Base-by-base conservation (phyloP, 108 stramenopile species). In the Bacterosira constricta region DNA sequence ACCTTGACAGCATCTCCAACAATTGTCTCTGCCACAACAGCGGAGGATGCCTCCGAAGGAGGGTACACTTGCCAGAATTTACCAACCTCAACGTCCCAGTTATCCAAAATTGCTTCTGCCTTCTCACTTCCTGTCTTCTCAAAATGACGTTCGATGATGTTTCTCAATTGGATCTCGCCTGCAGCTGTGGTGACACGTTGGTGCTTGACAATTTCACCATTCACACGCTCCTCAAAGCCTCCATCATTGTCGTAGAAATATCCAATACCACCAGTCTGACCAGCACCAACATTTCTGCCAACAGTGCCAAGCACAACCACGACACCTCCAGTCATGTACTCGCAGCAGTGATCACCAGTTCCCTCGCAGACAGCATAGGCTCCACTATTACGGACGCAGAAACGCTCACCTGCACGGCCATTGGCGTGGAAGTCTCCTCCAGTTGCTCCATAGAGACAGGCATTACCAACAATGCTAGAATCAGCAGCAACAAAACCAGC, bases 241-340 rank as follows among this genome's bases (percentile, higher is more conserved):
- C 80, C 85, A 41, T 93, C 90, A 3, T 81, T 83, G 67, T 99
- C 97, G 71, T 96, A 97, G 69, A 97, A 85, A 79, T 95, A 98
- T 18, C 93, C 96, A 62, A 93, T 79, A 26, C 97, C 97, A 34
- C 96, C 96, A 41, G 92, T 95, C 96, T 97, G 97, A 37, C 97
- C 97, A 18, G 97, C 96, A 52, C 96, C 96, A 66, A 97, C 92
- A 77, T 98, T 98, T 71, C 96, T 80, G 38, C 97, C 97, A 18
- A 94, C 95, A 56, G 82, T 77, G 35, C 97, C 97, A 37, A 97
- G 91, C 42, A 89, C 85, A 18, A 97, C 95, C 27, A 95, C 95
- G 44, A 90, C 90, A 56, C 96, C 96, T 29, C 95, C 96, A 42
- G 97, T 98, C 97, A 98, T 98, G 88, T 98, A 98, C 79, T 98